These are phyloP conservation scores for Apophysomyces elegans DNA, from an alignment of 371 early-diverging fungal genomes.

Conservation along the genomic window DNA sequence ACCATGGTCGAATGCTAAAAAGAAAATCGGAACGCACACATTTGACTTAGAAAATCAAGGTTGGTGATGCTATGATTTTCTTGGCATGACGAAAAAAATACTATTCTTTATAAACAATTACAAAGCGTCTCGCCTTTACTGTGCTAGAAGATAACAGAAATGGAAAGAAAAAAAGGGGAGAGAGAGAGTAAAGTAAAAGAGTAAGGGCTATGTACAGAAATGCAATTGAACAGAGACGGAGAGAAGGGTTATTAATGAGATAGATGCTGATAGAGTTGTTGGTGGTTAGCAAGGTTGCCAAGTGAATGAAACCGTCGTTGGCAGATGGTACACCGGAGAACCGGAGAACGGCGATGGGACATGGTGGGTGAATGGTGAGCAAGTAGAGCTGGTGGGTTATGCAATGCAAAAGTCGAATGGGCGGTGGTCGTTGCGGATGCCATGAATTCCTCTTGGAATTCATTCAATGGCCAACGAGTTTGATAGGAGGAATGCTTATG, in stretches of 20 bases:
- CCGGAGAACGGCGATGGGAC: background rate
- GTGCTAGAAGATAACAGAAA: too few relatives aligned
- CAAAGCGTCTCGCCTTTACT: too few relatives aligned
- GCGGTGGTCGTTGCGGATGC: background rate
- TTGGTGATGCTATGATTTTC: too few relatives aligned
- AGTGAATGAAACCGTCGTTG: constrained; percentile 21
- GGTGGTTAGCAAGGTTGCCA: constrained; percentile 20
- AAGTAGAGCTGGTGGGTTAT: background rate
- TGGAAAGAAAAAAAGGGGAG: background rate
- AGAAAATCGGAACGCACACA: too few relatives aligned
- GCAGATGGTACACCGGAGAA: constrained; percentile 14
- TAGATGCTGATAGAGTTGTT: constrained; percentile 19
- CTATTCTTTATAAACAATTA: too few relatives aligned
- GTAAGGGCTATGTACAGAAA: constrained; percentile 1
- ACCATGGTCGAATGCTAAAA: too few relatives aligned
- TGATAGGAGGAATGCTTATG: background rate
- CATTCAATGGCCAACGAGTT: background rate
- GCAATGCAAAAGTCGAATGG: background rate
- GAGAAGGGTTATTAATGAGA: background rate
- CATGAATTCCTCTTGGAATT: constrained; percentile 7
- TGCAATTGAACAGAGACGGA: too few relatives aligned
- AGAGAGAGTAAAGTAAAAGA: too few relatives aligned
- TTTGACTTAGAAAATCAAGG: too few relatives aligned
- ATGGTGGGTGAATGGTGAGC: background rate
- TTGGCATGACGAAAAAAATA: too few relatives aligned